phyloP scores from a whole-genome alignment of 371 early-diverging fungal genomes.

The Chytridium lagenaria region DNA sequence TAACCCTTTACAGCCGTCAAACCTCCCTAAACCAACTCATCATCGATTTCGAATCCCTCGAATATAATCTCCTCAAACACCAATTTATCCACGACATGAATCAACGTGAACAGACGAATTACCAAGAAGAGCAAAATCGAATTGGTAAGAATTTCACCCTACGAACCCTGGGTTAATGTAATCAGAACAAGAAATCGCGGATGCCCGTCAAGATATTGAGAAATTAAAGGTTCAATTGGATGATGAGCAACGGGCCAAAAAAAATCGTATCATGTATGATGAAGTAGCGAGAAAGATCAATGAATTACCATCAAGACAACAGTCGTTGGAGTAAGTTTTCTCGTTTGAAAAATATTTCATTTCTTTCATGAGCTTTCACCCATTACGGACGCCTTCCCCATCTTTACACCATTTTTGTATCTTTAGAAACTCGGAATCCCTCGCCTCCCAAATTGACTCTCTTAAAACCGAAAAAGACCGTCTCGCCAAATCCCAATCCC shows the following conservation, averaged over 20 bases:
- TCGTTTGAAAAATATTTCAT: no score
- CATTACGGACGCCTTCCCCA: no score
- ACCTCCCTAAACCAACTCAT: constrained; percentile 26
- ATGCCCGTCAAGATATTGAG: constrained; percentile 50
- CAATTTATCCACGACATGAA: constrained; percentile 57
- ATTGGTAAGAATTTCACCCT: constrained; percentile 45
- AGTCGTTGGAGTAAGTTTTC: constrained; percentile 59
- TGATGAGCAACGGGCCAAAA: constrained; percentile 54
- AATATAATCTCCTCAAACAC: constrained; percentile 34
- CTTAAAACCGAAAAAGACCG: constrained; percentile 7
- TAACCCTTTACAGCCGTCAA: constrained; percentile 7
- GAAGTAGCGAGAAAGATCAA: constrained; percentile 61
- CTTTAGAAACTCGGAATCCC: constrained; percentile 1
- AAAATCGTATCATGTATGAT: constrained; percentile 66
- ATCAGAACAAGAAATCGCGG: constrained; percentile 31
- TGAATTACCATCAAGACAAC: constrained; percentile 54
- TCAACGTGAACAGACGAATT: constrained; percentile 54
- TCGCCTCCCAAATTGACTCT: constrained; percentile 23
- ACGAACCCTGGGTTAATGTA: not conserved
- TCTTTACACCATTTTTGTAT: not conserved
- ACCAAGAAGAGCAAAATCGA: constrained; percentile 46
- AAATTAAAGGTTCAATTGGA: constrained; percentile 54
- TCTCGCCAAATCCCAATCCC: constrained; percentile 8
- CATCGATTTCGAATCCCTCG: constrained; percentile 30
- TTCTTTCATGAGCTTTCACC: no score